Percentiles rank a stretch among this genome's conserved stretches.
These are phyloP conservation scores for Neopestalotiopsis sp. DNA, from an alignment of 2,329 filamentous ascomycete genomes.

Conservation along the genomic window DNA sequence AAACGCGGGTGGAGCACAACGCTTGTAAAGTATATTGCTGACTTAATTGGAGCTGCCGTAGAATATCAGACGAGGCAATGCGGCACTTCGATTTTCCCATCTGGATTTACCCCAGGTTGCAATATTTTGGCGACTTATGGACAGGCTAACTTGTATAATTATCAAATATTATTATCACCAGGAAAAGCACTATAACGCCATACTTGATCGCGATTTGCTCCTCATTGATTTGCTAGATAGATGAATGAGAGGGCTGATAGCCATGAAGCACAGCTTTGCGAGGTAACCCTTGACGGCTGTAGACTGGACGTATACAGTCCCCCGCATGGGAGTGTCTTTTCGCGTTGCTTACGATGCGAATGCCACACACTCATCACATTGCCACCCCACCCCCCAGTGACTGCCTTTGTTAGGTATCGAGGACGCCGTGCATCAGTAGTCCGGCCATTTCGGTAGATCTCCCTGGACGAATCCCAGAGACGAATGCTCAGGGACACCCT, in stretches of 20 bases:
- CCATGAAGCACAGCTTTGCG: constrained; percentile 5
- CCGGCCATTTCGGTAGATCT: background rate
- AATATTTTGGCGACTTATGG: no score
- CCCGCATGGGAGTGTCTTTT: background rate
- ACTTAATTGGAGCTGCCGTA: no score
- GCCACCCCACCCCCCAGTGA: background rate
- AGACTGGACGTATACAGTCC: background rate
- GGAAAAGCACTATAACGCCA: no score
- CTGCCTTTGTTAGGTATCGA: background rate
- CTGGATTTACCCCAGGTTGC: no score
- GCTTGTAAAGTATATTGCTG: background rate
- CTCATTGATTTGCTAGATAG: background rate
- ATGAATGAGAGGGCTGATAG: background rate
- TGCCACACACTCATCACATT: constrained; percentile 8
- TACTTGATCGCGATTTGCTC: no score
- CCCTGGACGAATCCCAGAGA: background rate
- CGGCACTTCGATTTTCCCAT: no score
- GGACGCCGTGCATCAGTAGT: background rate
- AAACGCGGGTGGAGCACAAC: background rate
- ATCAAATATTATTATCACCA: no score
- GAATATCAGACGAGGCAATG: no score
- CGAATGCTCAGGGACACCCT: background rate
- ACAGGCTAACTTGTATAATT: no score
- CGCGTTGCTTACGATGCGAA: background rate
- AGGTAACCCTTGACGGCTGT: constrained; percentile 1